phyloP scores from a whole-genome alignment of 2,329 filamentous ascomycete genomes.

The Sordariomycetes sp. region DNA sequence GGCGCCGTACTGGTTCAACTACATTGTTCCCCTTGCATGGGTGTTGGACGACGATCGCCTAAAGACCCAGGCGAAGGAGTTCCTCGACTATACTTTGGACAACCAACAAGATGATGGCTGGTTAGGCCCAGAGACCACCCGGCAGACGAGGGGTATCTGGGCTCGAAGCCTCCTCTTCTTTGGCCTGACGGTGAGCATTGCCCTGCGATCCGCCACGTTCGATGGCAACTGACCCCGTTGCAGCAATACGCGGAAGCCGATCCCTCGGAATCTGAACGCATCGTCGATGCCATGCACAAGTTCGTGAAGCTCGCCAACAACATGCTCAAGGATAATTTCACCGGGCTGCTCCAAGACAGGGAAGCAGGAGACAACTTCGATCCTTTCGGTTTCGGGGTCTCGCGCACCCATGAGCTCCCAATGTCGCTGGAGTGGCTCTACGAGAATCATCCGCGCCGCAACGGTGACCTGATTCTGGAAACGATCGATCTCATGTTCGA shows the following conservation, averaged over 20 bases:
- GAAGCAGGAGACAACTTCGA: conserved; percentile 33
- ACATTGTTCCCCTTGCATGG: conserved; percentile 47
- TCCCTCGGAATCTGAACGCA: conserved; percentile 24
- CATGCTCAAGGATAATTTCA: conserved; percentile 44
- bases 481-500: conserved; percentile 24
- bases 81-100: conserved; percentile 34
- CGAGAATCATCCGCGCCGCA: conserved; percentile 12
- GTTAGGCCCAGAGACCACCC: conserved; percentile 40
- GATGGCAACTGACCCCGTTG: neutral
- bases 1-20: conserved; percentile 52
- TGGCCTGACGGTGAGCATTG: conserved; percentile 1
- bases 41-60: conserved; percentile 28
- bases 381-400: conserved; percentile 18
- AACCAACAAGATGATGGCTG: conserved; percentile 43
- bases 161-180: conserved; percentile 23
- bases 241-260: conserved; percentile 39
- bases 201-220: neutral
- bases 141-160: conserved; percentile 39
- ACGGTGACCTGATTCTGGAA: conserved; percentile 21
- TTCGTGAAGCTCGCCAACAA: conserved; percentile 38
- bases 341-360: conserved; percentile 29
- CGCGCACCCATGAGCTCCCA: conserved; percentile 22
- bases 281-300: conserved; percentile 38
- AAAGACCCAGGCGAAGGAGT: conserved; percentile 32
- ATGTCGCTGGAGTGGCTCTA: conserved; percentile 24